Evolutionary conservation across 169 alveolate genomes (phyloP).

Genomic region (Cryptosporidium muris): DNA sequence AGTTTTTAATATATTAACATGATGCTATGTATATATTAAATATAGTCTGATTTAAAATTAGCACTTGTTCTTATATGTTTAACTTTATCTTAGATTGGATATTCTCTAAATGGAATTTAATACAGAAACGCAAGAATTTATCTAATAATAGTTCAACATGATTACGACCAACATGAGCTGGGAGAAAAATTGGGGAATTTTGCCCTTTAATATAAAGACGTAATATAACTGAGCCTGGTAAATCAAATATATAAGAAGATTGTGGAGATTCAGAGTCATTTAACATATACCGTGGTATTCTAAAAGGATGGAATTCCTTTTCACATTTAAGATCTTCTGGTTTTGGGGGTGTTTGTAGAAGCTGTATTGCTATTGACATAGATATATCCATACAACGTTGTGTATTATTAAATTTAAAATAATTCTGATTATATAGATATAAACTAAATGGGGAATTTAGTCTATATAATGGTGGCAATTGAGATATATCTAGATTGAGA

Average conservation of each 20-base stretch:
- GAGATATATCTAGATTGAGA: slow-evolving; percentile 24
- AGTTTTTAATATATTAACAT: not conserved
- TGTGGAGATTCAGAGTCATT: slow-evolving; percentile 44
- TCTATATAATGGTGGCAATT: slow-evolving; percentile 53
- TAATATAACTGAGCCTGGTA: slow-evolving; percentile 49
- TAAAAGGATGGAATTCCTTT: slow-evolving; percentile 54
- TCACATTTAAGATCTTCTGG: slow-evolving; percentile 17
- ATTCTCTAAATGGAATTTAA: slow-evolving; percentile 52
- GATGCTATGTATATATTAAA: not conserved
- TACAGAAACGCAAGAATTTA: slow-evolving; percentile 47
- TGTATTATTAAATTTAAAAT: slow-evolving; percentile 31
- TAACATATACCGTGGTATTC: slow-evolving; percentile 56
- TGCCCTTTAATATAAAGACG: slow-evolving; percentile 7
- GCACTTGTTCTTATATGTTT: not conserved
- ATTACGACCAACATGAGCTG: slow-evolving; percentile 71
- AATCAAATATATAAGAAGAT: slow-evolving; percentile 28
- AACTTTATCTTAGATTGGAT: not conserved
- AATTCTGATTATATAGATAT: slow-evolving; percentile 13
- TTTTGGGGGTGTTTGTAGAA: slow-evolving; percentile 27
- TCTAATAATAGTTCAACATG: slow-evolving; percentile 64
- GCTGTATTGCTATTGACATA: slow-evolving; percentile 3
- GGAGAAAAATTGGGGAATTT: slow-evolving; percentile 32
- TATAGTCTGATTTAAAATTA: not conserved
- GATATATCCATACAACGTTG: slow-evolving; percentile 47
- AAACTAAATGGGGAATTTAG: slow-evolving; percentile 39